These are phyloP conservation scores for Glarea lozoyensis DNA, from an alignment of 495 filamentous ascomycete species.

Conservation along the genomic window DNA sequence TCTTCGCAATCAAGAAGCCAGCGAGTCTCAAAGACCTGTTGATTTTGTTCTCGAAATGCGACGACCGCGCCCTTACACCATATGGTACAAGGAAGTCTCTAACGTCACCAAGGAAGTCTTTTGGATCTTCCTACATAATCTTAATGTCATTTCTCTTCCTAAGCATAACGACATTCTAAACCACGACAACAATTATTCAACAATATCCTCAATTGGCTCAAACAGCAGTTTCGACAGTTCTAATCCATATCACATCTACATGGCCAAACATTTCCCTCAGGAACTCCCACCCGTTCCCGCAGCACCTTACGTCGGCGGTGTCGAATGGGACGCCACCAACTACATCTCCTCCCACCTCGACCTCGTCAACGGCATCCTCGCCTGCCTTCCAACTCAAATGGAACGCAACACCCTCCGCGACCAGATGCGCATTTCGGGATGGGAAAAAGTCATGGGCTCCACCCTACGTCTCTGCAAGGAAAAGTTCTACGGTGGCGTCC, in stretches of 20 bases:
- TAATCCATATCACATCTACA: conserved; percentile 34
- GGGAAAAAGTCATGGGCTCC: conserved; percentile 81
- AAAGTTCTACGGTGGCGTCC: conserved; percentile 88
- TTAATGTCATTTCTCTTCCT: conserved; percentile 71
- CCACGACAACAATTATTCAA: conserved; percentile 9
- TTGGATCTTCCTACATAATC: conserved; percentile 95
- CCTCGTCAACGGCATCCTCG: conserved; percentile 82
- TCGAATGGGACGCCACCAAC: conserved; percentile 98
- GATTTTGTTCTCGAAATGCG: conserved; percentile 86
- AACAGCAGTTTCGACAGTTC: conserved; percentile 7
- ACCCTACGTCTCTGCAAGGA: conserved; percentile 89
- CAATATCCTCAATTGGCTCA: conserved; percentile 2
- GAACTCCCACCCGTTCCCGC: conserved; percentile 86
- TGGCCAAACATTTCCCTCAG: conserved; percentile 71
- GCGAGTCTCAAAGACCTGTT: conserved; percentile 64
- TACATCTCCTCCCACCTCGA: conserved; percentile 90
- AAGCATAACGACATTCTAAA: conserved; percentile 4
- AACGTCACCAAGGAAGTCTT: conserved; percentile 97
- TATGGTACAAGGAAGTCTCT: conserved; percentile 87
- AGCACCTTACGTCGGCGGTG: conserved; percentile 92
- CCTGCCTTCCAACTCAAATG: conserved; percentile 61
- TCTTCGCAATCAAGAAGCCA: conserved; percentile 70
- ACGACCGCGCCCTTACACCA: conserved; percentile 75
- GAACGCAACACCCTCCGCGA: conserved; percentile 72
- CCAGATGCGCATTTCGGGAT: conserved; percentile 75